A percentile compares a stretch with the other conserved stretches of the same genome.
These are phyloP conservation scores for Ophiognomonia clavigignenti-juglandacearum DNA, from an alignment of 2,329 filamentous ascomycete genomes.

Conservation along the genomic window DNA sequence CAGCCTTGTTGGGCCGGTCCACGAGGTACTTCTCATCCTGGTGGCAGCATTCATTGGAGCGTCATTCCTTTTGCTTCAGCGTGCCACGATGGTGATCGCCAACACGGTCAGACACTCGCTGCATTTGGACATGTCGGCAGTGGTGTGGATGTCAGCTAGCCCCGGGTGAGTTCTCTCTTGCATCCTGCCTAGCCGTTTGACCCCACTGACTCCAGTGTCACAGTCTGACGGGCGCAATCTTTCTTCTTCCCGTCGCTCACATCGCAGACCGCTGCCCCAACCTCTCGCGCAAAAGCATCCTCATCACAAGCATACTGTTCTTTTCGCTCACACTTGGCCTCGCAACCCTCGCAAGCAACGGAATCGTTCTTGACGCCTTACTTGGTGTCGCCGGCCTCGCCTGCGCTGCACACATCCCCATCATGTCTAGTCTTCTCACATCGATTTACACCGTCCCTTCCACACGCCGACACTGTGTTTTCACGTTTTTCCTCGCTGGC, in stretches of 20 bases:
- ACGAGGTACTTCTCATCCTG: constrained; percentile 1
- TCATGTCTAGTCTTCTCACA: constrained; percentile 27
- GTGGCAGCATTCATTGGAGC: constrained; percentile 1
- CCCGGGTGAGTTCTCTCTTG: neutral
- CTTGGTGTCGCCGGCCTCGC: constrained; percentile 27
- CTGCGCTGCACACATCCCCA: constrained; percentile 28
- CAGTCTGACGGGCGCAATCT: constrained; percentile 2
- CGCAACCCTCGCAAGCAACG: constrained; percentile 23
- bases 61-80: constrained; percentile 1
- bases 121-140: neutral
- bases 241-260: constrained; percentile 1
- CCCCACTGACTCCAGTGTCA: neutral
- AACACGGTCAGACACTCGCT: constrained; percentile 4
- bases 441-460: constrained; percentile 26
- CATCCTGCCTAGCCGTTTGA: too few relatives aligned
- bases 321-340: constrained; percentile 25
- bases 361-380: constrained; percentile 26
- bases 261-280: neutral
- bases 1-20: neutral
- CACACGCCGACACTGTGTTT: constrained; percentile 27
- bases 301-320: constrained; percentile 23
- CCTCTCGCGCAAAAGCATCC: constrained; percentile 24
- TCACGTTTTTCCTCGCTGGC: constrained; percentile 29
- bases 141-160: constrained; percentile 2
- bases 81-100: constrained; percentile 2